phyloP scores from a whole-genome alignment of 148 eudicot genomes.

The Drosera capensis region DNA sequence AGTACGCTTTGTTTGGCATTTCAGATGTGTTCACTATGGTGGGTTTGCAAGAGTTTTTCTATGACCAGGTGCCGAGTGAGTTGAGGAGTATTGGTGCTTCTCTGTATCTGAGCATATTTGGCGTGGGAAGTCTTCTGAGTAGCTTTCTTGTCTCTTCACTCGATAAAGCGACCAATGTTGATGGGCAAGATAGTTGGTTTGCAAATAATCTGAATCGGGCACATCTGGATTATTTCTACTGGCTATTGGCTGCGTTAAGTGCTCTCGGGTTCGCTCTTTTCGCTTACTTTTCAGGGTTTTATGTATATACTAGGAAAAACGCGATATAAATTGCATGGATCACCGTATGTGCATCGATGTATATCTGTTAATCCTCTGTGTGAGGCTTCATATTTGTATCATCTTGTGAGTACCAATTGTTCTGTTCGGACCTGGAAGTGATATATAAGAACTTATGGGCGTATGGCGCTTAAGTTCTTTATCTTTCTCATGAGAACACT shows the following conservation, averaged over 20 bases:
- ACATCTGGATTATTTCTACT: constrained; percentile 59
- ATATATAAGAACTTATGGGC: too few relatives aligned
- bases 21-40: constrained; percentile 46
- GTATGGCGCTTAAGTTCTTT: too few relatives aligned
- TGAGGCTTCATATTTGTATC: too few relatives aligned
- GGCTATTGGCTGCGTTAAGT: constrained; percentile 35
- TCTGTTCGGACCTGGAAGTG: too few relatives aligned
- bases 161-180: constrained; percentile 19
- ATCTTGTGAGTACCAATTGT: too few relatives aligned
- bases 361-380: too few relatives aligned
- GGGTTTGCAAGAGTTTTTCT: constrained; percentile 66
- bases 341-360: neutral
- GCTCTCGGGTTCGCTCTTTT: constrained; percentile 17
- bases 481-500: too few relatives aligned
- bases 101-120: constrained; percentile 42
- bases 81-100: constrained; percentile 48
- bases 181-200: constrained; percentile 41
- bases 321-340: constrained; percentile 1
- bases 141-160: constrained; percentile 49
- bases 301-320: constrained; percentile 18
- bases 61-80: constrained; percentile 51
- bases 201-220: constrained; percentile 41
- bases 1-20: constrained; percentile 37
- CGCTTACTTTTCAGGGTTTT: constrained; percentile 24
- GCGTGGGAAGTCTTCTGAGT: constrained; percentile 51